A percentile compares a stretch with the other conserved stretches of the same genome.
These are phyloP conservation scores for Nidularia pulvinata DNA, from an alignment of 768 basidiomycete genomes.

Conservation along the genomic window DNA sequence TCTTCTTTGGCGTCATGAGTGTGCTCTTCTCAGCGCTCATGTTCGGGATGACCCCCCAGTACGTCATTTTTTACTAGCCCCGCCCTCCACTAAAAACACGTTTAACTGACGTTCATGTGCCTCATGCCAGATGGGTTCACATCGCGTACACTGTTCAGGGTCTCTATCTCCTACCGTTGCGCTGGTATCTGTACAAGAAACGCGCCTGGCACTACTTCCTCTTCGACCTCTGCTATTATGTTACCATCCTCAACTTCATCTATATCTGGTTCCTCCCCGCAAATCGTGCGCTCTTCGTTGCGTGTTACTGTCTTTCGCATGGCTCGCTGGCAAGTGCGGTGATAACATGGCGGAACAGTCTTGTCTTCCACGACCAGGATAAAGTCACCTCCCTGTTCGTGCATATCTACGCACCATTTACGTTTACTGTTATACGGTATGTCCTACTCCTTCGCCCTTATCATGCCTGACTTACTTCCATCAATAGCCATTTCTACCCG, in stretches of 20 bases:
- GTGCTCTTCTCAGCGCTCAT: constrained; percentile 82
- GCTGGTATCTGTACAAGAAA: constrained; percentile 88
- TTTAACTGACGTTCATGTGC: neutral
- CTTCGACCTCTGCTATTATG: constrained; percentile 92
- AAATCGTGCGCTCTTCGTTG: constrained; percentile 79
- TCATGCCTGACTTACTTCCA: neutral
- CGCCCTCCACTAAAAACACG: neutral
- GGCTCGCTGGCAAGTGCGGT: constrained; percentile 93
- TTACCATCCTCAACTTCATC: constrained; percentile 87
- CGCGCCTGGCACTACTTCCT: constrained; percentile 95
- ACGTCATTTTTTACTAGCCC: constrained; percentile 26
- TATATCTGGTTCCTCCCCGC: constrained; percentile 91
- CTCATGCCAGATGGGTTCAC: constrained; percentile 76
- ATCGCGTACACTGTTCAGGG: constrained; percentile 82
- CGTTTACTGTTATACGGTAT: constrained; percentile 89
- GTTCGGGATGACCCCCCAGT: constrained; percentile 89
- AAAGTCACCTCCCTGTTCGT: constrained; percentile 96
- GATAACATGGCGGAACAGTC: constrained; percentile 97
- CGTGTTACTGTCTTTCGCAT: constrained; percentile 92
- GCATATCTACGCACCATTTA: constrained; percentile 91
- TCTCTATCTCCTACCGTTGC: constrained; percentile 78
- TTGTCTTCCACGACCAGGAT: constrained; percentile 97
- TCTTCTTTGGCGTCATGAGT: constrained; percentile 94
- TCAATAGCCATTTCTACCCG: constrained; percentile 83
- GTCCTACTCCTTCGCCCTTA: constrained; percentile 1